Evolutionary conservation across 1,284 basidiomycete genomes (phyloP), one percentile per base, ranked within the genome.

Genomic region (Cystobasidium sp.): DNA sequence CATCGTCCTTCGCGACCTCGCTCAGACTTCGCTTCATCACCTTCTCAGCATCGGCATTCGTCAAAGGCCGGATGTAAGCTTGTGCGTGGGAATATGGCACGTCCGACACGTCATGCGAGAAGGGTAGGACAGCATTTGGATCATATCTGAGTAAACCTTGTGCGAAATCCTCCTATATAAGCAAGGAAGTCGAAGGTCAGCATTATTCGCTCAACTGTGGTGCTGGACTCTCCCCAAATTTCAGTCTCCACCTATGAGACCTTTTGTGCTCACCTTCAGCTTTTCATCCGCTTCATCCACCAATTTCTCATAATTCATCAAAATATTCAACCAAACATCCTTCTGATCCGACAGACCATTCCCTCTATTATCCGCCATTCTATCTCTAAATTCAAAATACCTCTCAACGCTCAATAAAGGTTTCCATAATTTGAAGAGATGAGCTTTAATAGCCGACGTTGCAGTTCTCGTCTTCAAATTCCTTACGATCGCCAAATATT

Each of bases 371-470:
- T 24, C 52, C 9, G 46, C 52, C 55, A 68, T 62, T 56, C 44
- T 46, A 22, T 91, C 88, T 24, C 95, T 85, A 59, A 97, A 82
- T 80, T 94, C 92, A 0, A 84, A 85, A 78, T 94, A 88, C 46
- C 85, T 39, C 1, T 81, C 80, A 1, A 77, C 79, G 20, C 84
- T 85, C 43, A 98, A 84, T 0, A 90, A 90, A 0, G 93, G 92
- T 0, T 91, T 88, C 83, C 97, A 88, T 31, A 98, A 83, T 81
- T 96, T 94, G 87, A 97, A 98, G 43, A 99, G 81, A 80, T 99
- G 96, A 0, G 92, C 90, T 81, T 97, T 96, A 78, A 97, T 87
- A 0, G 92, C 92, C 76, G 90, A 89, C 43, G 86, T 82, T 0
- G 87, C 81, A 3, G 94, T 95, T 0, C 86, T 85, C 1, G 94